These are phyloP conservation scores for Fusarium fracticaudum DNA, from an alignment of 2,329 filamentous ascomycete genomes.

Conservation along the genomic window DNA sequence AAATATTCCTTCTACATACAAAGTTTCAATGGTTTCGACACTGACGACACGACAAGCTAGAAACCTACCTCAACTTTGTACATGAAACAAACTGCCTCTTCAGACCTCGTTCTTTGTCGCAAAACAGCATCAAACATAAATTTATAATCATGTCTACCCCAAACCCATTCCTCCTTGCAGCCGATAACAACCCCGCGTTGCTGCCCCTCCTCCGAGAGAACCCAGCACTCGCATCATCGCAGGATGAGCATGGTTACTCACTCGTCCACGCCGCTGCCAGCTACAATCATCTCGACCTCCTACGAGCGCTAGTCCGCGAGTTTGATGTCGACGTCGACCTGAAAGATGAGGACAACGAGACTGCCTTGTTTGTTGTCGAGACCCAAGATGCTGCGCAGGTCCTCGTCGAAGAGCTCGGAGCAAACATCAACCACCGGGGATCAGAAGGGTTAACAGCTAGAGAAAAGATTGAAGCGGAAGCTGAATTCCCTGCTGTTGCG, in stretches of 20 bases:
- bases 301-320: conserved; percentile 78
- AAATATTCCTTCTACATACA: conserved; percentile 11
- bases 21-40: neutral
- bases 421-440: conserved; percentile 73
- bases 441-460: conserved; percentile 80
- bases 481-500: conserved; percentile 37
- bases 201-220: conserved; percentile 78
- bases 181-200: conserved; percentile 80
- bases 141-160: conserved; percentile 30
- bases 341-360: conserved; percentile 90
- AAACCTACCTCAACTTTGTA: neutral
- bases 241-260: conserved; percentile 94
- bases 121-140: neutral
- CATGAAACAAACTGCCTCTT: neutral
- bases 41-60: neutral
- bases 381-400: conserved; percentile 79
- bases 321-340: conserved; percentile 83
- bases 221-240: conserved; percentile 78
- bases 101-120: neutral
- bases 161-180: conserved; percentile 80
- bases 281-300: conserved; percentile 85
- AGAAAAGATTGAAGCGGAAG: conserved; percentile 70
- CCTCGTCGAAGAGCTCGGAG: conserved; percentile 83
- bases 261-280: conserved; percentile 92
- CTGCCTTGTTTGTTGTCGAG: conserved; percentile 93